phyloP scores from a whole-genome alignment of 2,329 filamentous ascomycete genomes.

The Ilyonectria mors-panacis region DNA sequence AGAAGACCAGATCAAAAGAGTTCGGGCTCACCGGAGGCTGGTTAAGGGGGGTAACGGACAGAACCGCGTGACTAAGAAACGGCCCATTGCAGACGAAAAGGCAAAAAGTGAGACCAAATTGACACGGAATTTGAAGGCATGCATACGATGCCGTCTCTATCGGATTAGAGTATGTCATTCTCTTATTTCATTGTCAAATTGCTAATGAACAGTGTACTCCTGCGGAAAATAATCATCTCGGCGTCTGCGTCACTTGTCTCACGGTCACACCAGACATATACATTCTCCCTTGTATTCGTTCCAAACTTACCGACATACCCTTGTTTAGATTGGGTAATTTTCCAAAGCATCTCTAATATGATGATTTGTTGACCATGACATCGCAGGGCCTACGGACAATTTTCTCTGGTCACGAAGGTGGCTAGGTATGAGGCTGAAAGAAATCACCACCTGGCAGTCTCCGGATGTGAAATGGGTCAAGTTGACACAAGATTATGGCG shows the following conservation, averaged over 20 bases:
- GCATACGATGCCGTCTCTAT: background rate
- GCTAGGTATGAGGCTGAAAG: background rate
- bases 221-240: background rate
- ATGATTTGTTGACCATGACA: background rate
- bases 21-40: background rate
- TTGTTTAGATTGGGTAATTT: background rate
- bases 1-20: background rate
- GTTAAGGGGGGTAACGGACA: background rate
- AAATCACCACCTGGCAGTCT: background rate
- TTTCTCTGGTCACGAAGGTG: constrained; percentile 1
- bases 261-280: background rate
- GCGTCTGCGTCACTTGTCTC: background rate
- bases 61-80: background rate
- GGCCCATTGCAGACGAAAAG: background rate
- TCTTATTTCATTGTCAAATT: background rate
- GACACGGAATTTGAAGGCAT: background rate
- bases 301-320: background rate
- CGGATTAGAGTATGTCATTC: background rate
- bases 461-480: background rate
- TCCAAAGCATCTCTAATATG: background rate
- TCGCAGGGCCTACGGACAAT: background rate
- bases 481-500: background rate
- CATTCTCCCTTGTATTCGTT: background rate
- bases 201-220: background rate
- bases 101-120: background rate